phyloP scores from a whole-genome alignment of 805 yeast genomes.

The Yamadazyma takamatsuzukensis region DNA sequence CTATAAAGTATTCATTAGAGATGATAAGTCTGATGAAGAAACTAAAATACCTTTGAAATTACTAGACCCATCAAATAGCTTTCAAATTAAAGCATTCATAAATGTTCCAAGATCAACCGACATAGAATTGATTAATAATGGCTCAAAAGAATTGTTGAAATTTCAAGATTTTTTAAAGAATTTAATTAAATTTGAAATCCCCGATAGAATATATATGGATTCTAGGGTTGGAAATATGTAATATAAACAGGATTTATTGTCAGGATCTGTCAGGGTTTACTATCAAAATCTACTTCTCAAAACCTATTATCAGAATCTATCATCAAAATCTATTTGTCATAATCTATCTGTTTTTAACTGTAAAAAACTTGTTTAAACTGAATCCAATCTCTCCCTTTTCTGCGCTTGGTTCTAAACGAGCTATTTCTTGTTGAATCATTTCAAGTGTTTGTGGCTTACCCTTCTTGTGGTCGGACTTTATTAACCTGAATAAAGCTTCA shows the following conservation, averaged over 20 bases:
- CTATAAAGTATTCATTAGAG: conserved; percentile 42
- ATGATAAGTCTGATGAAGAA: conserved; percentile 20
- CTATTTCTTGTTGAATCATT: conserved; percentile 13
- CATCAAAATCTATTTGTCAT: no score
- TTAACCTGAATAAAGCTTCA: conserved; percentile 29
- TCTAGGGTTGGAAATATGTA: conserved; percentile 62
- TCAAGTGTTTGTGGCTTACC: conserved; percentile 20
- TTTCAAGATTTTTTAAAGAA: conserved; percentile 67
- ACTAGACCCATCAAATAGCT: conserved; percentile 53
- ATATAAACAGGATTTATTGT: no score
- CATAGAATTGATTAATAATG: conserved; percentile 63
- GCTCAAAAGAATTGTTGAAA: conserved; percentile 57
- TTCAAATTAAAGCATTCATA: conserved; percentile 62
- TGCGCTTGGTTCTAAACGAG: conserved; percentile 7
- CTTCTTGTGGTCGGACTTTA: conserved; percentile 30
- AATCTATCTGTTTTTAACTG: conserved; percentile 5
- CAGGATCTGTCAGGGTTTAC: no score
- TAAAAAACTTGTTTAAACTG: conserved; percentile 8
- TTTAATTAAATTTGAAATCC: conserved; percentile 63
- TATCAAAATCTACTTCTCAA: no score
- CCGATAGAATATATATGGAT: conserved; percentile 81
- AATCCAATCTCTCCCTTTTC: conserved; percentile 24
- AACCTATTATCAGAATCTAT: no score
- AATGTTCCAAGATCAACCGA: conserved; percentile 72
- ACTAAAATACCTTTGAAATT: conserved; percentile 28